phyloP scores from a whole-genome alignment of 2,329 filamentous ascomycete genomes.

The Dactylellina parvicollis region DNA sequence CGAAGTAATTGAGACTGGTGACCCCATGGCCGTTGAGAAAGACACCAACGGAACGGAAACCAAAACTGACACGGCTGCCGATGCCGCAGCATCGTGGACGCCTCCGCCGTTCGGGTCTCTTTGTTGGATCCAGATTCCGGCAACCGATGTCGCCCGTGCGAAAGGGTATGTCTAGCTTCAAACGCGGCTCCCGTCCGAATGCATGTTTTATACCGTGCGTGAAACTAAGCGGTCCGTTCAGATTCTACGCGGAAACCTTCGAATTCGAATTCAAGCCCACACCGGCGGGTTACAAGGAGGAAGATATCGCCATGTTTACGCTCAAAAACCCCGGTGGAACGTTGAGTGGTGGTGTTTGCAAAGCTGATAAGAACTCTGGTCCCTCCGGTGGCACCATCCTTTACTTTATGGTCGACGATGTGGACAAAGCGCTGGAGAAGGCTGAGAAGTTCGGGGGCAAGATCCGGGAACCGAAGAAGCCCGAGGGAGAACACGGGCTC shows the following conservation, averaged over 20 bases:
- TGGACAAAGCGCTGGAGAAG: slow-evolving; percentile 44
- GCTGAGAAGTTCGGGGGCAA: slow-evolving; percentile 33
- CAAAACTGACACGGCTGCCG: slow-evolving; percentile 25
- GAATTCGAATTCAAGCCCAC: slow-evolving; percentile 38
- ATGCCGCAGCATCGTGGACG: slow-evolving; percentile 32
- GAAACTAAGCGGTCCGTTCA: not conserved
- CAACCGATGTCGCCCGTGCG: slow-evolving; percentile 28
- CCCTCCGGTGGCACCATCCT: slow-evolving; percentile 33
- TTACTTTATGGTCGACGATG: slow-evolving; percentile 50
- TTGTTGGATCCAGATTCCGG: slow-evolving; percentile 50
- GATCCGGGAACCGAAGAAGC: slow-evolving; percentile 40
- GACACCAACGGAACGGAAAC: slow-evolving; percentile 45
- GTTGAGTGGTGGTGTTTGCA: slow-evolving; percentile 37
- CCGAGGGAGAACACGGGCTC: slow-evolving; percentile 44
- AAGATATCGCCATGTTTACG: slow-evolving; percentile 42
- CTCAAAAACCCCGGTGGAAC: slow-evolving; percentile 20
- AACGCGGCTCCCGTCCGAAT: not conserved
- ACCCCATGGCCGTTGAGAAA: slow-evolving; percentile 24
- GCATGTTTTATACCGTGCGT: not conserved
- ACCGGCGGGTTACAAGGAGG: slow-evolving; percentile 40
- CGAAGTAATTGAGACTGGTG: too few species aligned
- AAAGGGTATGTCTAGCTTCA: slow-evolving; percentile 34
- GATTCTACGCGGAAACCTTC: slow-evolving; percentile 40
- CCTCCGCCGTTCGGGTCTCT: slow-evolving; percentile 44
- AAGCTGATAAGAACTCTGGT: slow-evolving; percentile 29